phyloP scores from a whole-genome alignment of 805 yeast species.

The Alloascoidea hylecoeti region DNA sequence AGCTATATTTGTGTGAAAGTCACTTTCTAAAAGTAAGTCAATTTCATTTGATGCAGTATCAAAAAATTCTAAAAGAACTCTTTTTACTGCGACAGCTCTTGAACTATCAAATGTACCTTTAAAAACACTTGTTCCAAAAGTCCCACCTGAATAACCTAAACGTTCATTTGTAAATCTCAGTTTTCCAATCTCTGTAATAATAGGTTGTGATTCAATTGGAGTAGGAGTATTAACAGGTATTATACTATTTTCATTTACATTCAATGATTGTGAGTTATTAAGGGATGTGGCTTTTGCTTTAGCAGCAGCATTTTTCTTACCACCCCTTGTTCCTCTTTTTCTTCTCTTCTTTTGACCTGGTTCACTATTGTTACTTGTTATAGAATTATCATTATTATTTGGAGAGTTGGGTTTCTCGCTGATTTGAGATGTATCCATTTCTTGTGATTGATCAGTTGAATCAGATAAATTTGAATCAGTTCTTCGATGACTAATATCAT shows the following conservation, averaged over 20 bases:
- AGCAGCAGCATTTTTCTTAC: slow-evolving; percentile 35
- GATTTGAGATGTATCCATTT: too few species aligned
- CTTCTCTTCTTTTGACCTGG: slow-evolving; percentile 41
- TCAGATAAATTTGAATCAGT: too few species aligned
- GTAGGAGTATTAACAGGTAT: slow-evolving; percentile 1
- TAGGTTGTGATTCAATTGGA: slow-evolving; percentile 4
- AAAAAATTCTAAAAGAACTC: slow-evolving; percentile 86
- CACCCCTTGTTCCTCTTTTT: slow-evolving; percentile 81
- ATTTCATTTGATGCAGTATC: slow-evolving; percentile 93
- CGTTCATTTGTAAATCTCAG: slow-evolving; percentile 55
- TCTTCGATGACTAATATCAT: too few species aligned
- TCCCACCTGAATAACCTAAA: slow-evolving; percentile 93
- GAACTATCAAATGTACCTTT: slow-evolving; percentile 80
- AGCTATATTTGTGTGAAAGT: slow-evolving; percentile 91
- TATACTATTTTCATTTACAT: too few species aligned
- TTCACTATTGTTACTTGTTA: too few species aligned
- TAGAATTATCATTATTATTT: too few species aligned
- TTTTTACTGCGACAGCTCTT: slow-evolving; percentile 92
- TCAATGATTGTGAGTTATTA: background rate
- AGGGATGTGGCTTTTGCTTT: background rate
- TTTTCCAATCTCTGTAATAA: slow-evolving; percentile 6
- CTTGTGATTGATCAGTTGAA: too few species aligned
- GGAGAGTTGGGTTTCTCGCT: too few species aligned
- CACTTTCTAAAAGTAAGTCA: slow-evolving; percentile 77
- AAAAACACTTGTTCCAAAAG: slow-evolving; percentile 92